Percentiles rank a stretch among this genome's conserved stretches.
Conservation (phyloP, 2,329 filamentous ascomycete genomes). For the Paraconiothyrium brasiliense region DNA sequence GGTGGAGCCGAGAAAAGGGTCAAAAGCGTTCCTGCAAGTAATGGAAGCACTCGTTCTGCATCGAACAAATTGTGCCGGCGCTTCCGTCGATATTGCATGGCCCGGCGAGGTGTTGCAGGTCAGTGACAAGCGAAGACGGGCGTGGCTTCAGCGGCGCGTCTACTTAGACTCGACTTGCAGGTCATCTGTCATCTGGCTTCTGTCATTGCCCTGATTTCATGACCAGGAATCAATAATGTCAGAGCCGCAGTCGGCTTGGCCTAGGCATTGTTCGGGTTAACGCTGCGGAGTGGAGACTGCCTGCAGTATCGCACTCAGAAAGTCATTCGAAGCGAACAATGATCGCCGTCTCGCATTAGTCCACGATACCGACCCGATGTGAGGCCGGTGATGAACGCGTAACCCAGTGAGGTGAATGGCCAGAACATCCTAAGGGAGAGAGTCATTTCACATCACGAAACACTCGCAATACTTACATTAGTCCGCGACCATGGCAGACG, state of each 20-base stretch:
- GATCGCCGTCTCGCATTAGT: slow-evolving; percentile 23
- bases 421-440: background rate
- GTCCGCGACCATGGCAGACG: slow-evolving; percentile 31
- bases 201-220: slow-evolving; percentile 13
- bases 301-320: slow-evolving; percentile 32
- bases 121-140: slow-evolving; percentile 19
- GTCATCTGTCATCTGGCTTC: slow-evolving; percentile 20
- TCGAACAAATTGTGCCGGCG: background rate
- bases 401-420: background rate
- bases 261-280: slow-evolving; percentile 33
- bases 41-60: background rate
- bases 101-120: background rate
- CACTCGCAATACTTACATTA: slow-evolving; percentile 36
- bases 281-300: slow-evolving; percentile 31
- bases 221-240: slow-evolving; percentile 6
- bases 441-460: background rate
- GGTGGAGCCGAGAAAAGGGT: slow-evolving; percentile 32
- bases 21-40: background rate
- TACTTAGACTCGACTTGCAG: background rate
- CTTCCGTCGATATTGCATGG: slow-evolving; percentile 8
- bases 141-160: slow-evolving; percentile 20
- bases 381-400: background rate
- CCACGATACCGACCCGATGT: background rate
- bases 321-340: slow-evolving; percentile 26
- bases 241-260: slow-evolving; percentile 2